Percentiles rank a stretch among this genome's conserved stretches.
Evolutionary conservation across 164 flowering plant species (phyloP).

Genomic region (Magnolia sinica): DNA sequence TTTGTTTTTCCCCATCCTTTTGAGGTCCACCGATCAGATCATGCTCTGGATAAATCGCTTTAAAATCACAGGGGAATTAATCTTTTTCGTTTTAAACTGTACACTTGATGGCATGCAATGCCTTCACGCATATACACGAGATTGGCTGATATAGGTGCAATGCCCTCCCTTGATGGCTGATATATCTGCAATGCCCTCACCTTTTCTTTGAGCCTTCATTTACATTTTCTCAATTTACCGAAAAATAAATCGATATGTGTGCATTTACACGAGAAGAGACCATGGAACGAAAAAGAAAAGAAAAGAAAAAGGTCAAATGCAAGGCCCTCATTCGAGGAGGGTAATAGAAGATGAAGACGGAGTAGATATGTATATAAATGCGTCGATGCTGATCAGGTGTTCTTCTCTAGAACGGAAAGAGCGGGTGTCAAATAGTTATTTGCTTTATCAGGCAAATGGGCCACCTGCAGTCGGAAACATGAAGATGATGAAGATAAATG

Average conservation of each 20-base stretch:
- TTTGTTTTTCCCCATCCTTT: too few relatives aligned
- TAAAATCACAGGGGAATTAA: too few relatives aligned
- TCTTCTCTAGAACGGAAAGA: slow-evolving; percentile 80
- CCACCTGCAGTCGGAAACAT: slow-evolving; percentile 53
- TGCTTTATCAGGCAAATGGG: slow-evolving; percentile 95
- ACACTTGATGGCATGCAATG: too few relatives aligned
- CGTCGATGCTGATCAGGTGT: slow-evolving; percentile 44
- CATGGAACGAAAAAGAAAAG: not conserved
- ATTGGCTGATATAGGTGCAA: too few relatives aligned
- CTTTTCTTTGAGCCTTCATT: not conserved
- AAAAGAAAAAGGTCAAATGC: not conserved
- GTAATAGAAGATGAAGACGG: not conserved
- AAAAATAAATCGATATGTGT: not conserved
- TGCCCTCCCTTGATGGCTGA: too few relatives aligned
- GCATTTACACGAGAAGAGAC: too few relatives aligned
- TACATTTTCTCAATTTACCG: not conserved
- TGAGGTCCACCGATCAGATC: too few relatives aligned
- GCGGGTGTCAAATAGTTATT: slow-evolving; percentile 94
- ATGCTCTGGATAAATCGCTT: too few relatives aligned
- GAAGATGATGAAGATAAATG: not conserved
- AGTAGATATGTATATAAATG: too few relatives aligned
- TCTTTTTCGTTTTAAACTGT: too few relatives aligned
- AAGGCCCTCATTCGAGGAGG: not conserved
- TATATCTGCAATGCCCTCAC: too few relatives aligned
- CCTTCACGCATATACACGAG: too few relatives aligned